Conservation (phyloP, 1,284 basidiomycete genomes). For the Melampsora americana region DNA sequence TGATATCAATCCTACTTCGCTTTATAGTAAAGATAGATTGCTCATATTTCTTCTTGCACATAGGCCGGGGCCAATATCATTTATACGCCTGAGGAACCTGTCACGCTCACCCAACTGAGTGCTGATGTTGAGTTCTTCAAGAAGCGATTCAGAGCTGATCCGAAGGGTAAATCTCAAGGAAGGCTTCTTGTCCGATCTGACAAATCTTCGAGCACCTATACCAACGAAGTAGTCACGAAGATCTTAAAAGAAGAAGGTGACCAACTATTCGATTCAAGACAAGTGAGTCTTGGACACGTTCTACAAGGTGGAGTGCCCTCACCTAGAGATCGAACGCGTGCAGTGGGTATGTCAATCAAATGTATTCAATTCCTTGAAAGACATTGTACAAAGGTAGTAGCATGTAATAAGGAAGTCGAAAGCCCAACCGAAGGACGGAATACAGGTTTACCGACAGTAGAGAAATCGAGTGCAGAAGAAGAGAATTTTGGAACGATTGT, state of each 20-base stretch:
- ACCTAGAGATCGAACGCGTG: constrained; percentile 85
- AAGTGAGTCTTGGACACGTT: constrained; percentile 90
- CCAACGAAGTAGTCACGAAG: constrained; percentile 84
- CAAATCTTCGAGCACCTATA: constrained; percentile 79
- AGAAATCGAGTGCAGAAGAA: constrained; percentile 56
- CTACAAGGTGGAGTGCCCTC: constrained; percentile 93
- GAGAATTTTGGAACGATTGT: constrained; percentile 72
- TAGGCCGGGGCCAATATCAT: constrained; percentile 86
- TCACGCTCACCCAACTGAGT: constrained; percentile 74
- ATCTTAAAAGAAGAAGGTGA: constrained; percentile 93
- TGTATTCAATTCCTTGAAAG: constrained; percentile 92
- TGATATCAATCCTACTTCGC: too few species aligned
- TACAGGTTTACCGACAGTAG: constrained; percentile 46
- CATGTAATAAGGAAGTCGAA: background rate
- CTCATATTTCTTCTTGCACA: constrained; percentile 31
- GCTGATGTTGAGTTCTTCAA: constrained; percentile 86
- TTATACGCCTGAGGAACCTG: constrained; percentile 89
- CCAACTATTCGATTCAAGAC: constrained; percentile 85
- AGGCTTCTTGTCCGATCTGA: constrained; percentile 88
- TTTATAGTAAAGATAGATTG: background rate
- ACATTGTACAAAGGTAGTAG: constrained; percentile 61
- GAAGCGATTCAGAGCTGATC: constrained; percentile 78
- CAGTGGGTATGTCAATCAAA: constrained; percentile 80
- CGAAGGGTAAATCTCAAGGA: constrained; percentile 84
- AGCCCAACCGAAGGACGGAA: constrained; percentile 47